Percentiles rank a stretch among this genome's conserved stretches.
Evolutionary conservation across 768 basidiomycete species (phyloP).

Genomic region (Crucibulum laeve): DNA sequence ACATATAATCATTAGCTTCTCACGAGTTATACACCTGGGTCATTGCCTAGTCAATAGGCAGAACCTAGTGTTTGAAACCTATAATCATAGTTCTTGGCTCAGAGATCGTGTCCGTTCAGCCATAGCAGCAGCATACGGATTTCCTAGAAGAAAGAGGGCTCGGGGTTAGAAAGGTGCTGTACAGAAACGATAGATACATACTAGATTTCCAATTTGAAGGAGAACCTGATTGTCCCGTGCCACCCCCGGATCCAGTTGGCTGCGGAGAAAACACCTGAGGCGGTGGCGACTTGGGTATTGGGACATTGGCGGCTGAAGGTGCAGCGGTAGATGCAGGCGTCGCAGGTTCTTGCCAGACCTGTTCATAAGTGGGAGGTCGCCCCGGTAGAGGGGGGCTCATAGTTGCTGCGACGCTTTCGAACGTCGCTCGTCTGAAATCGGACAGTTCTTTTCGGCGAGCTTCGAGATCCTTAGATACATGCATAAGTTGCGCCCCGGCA

Average conservation of each 20-base stretch:
- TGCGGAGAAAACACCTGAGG: too few relatives aligned
- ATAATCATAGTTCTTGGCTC: neutral
- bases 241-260: too few relatives aligned
- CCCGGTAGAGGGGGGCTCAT: constrained; percentile 13
- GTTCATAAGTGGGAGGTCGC: constrained; percentile 8
- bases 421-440: constrained; percentile 26
- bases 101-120: constrained; percentile 11
- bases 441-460: constrained; percentile 20
- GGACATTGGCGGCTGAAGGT: constrained; percentile 4
- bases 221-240: too few relatives aligned
- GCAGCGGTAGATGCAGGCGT: neutral
- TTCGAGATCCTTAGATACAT: constrained; percentile 21
- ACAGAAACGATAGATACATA: too few relatives aligned
- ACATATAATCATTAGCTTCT: too few relatives aligned
- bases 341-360: neutral
- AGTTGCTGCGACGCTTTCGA: constrained; percentile 23
- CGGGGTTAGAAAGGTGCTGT: neutral
- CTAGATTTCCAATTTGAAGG: too few relatives aligned
- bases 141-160: constrained; percentile 16
- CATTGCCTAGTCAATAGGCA: too few relatives aligned
- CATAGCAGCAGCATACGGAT: constrained; percentile 32
- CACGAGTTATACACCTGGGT: too few relatives aligned
- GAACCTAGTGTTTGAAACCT: too few relatives aligned
- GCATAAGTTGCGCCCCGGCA: constrained; percentile 21
- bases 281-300: too few relatives aligned